Evolutionary conservation across 2,329 filamentous ascomycete genomes (phyloP), one percentile per base, ranked within the genome.

Genomic region (Fusarium chlamydosporum): DNA sequence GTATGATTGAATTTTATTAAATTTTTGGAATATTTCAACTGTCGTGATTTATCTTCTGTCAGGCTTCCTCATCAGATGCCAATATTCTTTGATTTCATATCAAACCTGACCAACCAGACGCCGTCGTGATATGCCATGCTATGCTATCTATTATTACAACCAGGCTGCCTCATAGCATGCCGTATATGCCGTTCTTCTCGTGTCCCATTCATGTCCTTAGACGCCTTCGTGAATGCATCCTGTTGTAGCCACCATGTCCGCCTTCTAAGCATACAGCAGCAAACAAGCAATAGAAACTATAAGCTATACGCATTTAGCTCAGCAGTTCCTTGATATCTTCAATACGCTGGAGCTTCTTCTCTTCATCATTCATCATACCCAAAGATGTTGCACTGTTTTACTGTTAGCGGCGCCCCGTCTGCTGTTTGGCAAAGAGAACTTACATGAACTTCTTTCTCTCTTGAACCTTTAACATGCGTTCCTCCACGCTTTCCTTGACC

Each of bases 401-500:
- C 42, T 37, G 55, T 64, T 61, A 63, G 70, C 77, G 40, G 46
- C 41, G 16, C 35, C 7, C 35, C 47, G 37, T 41, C 33, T 33
- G 26, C 38, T 7, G 26, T 33, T 16, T n/a, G 9, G 20, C 13
- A 29, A 0, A 53, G 38, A 15, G 56, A 13, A 90, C 91, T 89
- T 77, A 94, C 91, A 96, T 92, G 73, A 96, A 96, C 84, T 94
- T 98, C 84, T 99, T 99, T 76, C 94, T 84, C 70, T 98, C 95
- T 78, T 99, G 96, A 34, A 99, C 89, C 79, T 86, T 89, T 70
- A 99, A 79, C 94, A 99, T 99, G 78, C 95, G 89, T 79, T 96
- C 92, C 82, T 99, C 96, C 38, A 99, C 96, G 69, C 93, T 97
- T 46, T 91, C 89, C 79, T 92, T 91, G 2, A 97, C 92, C 60